Base-by-base conservation (phyloP, 345 rosid species). In the Eucalyptus pauciflora region DNA sequence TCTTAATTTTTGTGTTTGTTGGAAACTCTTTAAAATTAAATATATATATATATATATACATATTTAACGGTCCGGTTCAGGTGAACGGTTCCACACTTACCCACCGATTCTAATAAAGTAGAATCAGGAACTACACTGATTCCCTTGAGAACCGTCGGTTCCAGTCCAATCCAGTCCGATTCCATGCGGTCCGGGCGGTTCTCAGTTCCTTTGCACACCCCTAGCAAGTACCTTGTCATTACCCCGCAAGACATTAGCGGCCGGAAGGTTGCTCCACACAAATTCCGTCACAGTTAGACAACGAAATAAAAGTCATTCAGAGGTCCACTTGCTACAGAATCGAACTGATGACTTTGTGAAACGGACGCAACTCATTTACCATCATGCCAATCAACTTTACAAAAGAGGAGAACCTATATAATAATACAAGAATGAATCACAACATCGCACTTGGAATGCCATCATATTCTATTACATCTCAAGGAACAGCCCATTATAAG, bases 171-270 rank as follows among this genome's bases (percentile, higher is more conserved):
- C 18, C 7, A 50, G 0, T 50, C 3, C 1, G 3, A 52, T 52
- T 52, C 4, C 0, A 52, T 1, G 58, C 1, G 2, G 9, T 52
- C 1, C 1, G 0, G 0, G 2, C 0, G 10, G 2, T 52, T 52
- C 24, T 52, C 24, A 1, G 0, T 18, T 52, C 22, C 10, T 52
- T 52, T 52, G 1, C 24, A 52, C 10, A 52, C 25, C 4, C 10
- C 2, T 52, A 52, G 10, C 4, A 4, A 18, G 24, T 4, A 1
- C 27, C 27, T 18, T 24, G 14, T 0, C 8, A 71, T 20, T 37
- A 11, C 46, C 14, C 81, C 1, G 3, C 14, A 9, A 1, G 7
- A 71, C 1, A 2, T 33, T 10, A 8, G 25, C 10, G 45, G 4
- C 4, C 3, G 7, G 25, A 37, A 76, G 46, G 48, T 76, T 20